phyloP scores from a whole-genome alignment of 2,329 filamentous ascomycete genomes.

The Blumeriella jaapii region DNA sequence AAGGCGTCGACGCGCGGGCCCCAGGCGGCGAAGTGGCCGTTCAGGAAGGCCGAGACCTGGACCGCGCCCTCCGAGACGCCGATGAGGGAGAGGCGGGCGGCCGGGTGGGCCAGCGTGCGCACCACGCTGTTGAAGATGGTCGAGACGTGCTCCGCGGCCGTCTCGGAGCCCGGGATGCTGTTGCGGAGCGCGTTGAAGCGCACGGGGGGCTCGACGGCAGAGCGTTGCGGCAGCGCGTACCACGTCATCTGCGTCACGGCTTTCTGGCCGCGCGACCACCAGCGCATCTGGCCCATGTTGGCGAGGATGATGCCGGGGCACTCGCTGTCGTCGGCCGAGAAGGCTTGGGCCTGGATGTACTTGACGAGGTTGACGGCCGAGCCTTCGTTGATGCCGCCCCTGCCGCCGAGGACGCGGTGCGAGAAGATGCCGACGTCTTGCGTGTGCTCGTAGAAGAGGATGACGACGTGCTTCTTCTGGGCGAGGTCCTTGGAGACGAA shows the following conservation, averaged over 20 bases:
- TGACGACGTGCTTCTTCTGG: constrained; percentile 49
- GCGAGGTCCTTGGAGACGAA: constrained; percentile 47
- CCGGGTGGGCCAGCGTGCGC: constrained; percentile 32
- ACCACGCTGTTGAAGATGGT: constrained; percentile 58
- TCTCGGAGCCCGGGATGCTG: constrained; percentile 47
- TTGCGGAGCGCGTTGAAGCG: constrained; percentile 45
- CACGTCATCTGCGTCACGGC: constrained; percentile 49
- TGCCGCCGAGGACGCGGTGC: constrained; percentile 51
- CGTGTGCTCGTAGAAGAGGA: constrained; percentile 60
- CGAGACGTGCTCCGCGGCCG: constrained; percentile 47
- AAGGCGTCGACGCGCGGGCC: constrained; percentile 36
- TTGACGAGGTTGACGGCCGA: constrained; percentile 54
- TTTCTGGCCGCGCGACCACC: constrained; percentile 53
- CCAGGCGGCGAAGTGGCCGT: constrained; percentile 38
- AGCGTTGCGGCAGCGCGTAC: constrained; percentile 47
- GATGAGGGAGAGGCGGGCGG: constrained; percentile 56
- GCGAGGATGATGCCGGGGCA: constrained; percentile 57
- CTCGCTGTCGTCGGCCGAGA: constrained; percentile 15
- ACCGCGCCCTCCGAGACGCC: constrained; percentile 58
- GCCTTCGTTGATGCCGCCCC: constrained; percentile 58
- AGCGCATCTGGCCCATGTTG: constrained; percentile 67
- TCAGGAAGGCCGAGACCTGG: constrained; percentile 45
- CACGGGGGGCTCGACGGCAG: constrained; percentile 46
- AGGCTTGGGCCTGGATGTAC: constrained; percentile 27
- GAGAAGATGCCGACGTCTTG: constrained; percentile 69